Conservation (phyloP, 345 rosid genomes). For the Salix arbutifolia region DNA sequence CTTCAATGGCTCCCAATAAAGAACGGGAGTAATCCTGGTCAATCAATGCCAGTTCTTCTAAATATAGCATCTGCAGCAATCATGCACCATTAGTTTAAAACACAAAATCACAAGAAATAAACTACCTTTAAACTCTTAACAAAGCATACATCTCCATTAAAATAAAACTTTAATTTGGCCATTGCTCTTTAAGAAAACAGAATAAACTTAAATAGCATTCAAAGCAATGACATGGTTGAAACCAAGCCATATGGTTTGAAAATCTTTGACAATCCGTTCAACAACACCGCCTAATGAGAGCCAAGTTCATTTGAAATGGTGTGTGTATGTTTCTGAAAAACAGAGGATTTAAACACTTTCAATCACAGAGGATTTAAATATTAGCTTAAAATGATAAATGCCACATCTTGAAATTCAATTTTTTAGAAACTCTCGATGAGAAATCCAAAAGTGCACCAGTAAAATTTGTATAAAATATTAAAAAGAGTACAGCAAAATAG, state of each 20-base stretch:
- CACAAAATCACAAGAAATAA: slow-evolving; percentile 1
- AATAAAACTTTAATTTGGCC: background rate
- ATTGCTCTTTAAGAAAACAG: background rate
- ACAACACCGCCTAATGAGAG: background rate
- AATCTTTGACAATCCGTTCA: background rate
- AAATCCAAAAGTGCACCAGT: background rate
- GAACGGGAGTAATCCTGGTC: slow-evolving; percentile 63
- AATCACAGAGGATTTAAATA: background rate
- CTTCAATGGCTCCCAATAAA: slow-evolving; percentile 66
- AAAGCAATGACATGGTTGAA: background rate
- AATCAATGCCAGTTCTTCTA: slow-evolving; percentile 59
- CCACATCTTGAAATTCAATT: background rate
- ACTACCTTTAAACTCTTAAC: background rate
- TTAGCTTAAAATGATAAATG: background rate
- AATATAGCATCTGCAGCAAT: slow-evolving; percentile 49
- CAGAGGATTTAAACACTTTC: background rate
- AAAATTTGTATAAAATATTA: background rate
- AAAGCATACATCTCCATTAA: background rate
- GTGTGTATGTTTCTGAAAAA: background rate
- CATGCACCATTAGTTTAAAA: slow-evolving; percentile 1
- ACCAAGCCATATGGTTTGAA: background rate
- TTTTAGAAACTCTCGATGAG: background rate
- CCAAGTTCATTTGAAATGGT: background rate
- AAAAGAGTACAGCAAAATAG: background rate
- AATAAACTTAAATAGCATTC: background rate